A percentile compares a stretch with the other conserved stretches of the same genome.
Evolutionary conservation across 768 basidiomycete species (phyloP).

Genomic region (Hortiboletus flavorubellus): DNA sequence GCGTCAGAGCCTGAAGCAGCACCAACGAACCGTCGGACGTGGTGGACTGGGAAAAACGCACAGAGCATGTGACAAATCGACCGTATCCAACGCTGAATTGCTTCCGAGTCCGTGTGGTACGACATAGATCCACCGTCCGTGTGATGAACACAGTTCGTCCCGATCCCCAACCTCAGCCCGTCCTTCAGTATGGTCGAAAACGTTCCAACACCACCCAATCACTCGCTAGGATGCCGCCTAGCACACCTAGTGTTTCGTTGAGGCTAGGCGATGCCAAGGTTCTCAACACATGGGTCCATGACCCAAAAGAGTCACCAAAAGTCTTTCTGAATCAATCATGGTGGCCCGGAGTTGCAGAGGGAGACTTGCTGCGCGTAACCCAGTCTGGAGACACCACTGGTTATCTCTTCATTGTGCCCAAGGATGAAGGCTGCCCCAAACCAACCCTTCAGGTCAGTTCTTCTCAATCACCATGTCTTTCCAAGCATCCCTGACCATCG

Average conservation of each 20-base stretch:
- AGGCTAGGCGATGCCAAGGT: constrained; percentile 60
- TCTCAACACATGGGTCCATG: constrained; percentile 74
- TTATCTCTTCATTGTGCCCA: constrained; percentile 65
- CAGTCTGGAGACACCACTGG: constrained; percentile 40
- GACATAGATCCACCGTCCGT: neutral
- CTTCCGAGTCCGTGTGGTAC: neutral
- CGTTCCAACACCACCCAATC: constrained; percentile 78
- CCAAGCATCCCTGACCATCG: neutral
- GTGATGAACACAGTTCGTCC: constrained; percentile 59
- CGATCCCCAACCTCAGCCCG: constrained; percentile 50
- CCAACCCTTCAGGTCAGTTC: constrained; percentile 59
- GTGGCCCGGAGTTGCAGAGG: constrained; percentile 78
- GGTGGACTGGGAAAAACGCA: neutral
- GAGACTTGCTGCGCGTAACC: constrained; percentile 64
- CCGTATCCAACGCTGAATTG: neutral
- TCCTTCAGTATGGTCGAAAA: constrained; percentile 50
- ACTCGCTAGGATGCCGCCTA: constrained; percentile 45
- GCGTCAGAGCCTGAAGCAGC: constrained; percentile 9
- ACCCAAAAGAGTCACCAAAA: constrained; percentile 52
- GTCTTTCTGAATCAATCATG: constrained; percentile 70
- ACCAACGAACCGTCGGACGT: neutral
- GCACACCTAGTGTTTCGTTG: constrained; percentile 36
- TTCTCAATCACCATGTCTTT: neutral
- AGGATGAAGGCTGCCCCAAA: constrained; percentile 57
- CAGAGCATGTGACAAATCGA: neutral